These are phyloP conservation scores for Trichomonas gallinae DNA, from an alignment of 208 protist genomes.

Conservation along the genomic window DNA sequence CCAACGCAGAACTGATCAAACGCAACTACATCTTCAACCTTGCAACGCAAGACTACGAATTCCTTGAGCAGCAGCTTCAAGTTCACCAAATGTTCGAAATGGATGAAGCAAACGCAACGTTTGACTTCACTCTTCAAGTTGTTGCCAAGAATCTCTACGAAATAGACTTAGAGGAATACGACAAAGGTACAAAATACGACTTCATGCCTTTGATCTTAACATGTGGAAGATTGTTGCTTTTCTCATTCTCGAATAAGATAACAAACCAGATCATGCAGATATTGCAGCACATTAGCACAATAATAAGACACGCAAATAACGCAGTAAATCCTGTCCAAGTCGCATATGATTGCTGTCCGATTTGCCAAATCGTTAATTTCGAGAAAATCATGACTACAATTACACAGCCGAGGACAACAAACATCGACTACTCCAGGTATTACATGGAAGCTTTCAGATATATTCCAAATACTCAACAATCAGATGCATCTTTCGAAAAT, in stretches of 20 bases:
- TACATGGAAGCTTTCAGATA: not conserved
- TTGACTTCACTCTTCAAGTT: not conserved
- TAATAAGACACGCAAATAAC: not conserved
- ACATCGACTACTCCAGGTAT: not conserved
- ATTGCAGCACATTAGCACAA: not conserved
- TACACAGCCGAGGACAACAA: not conserved
- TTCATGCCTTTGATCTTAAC: not conserved
- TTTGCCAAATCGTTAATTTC: not conserved
- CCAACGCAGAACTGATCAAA: not conserved
- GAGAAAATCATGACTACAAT: not conserved
- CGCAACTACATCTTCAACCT: not conserved
- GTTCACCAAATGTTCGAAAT: not conserved
- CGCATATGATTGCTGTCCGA: not conserved
- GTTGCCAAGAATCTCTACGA: not conserved
- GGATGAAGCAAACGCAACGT: not conserved
- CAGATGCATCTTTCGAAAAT: not conserved
- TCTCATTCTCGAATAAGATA: not conserved
- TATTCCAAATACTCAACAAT: not conserved
- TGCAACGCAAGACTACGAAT: not conserved
- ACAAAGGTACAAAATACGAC: not conserved
- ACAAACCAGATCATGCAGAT: not conserved
- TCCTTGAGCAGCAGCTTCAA: not conserved
- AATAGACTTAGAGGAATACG: not conserved
- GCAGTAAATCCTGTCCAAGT: not conserved
- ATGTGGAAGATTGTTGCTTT: not conserved